phyloP scores from a whole-genome alignment of 257 asterid species.

The Solanum etuberosum region DNA sequence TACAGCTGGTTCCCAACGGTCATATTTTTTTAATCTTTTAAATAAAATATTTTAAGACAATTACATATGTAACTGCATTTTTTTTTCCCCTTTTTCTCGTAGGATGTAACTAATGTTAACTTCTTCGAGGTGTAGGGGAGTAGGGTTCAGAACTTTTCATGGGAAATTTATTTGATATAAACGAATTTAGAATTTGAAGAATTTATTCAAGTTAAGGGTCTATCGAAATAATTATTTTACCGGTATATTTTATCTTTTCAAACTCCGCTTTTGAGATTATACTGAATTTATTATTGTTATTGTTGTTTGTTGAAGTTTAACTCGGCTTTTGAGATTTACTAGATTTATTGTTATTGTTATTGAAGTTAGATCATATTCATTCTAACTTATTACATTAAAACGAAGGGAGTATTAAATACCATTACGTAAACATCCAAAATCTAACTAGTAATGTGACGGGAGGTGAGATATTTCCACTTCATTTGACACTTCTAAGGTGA shows the following conservation, averaged over 20 bases:
- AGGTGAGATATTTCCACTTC: too few species aligned
- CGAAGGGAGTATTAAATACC: too few species aligned
- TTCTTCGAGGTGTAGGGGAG: neutral
- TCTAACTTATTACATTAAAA: too few species aligned
- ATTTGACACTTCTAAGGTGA: too few species aligned
- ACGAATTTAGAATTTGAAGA: neutral
- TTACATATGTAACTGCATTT: neutral
- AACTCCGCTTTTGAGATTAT: too few species aligned
- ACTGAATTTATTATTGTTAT: rapidly evolving
- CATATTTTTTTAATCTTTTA: constrained; percentile 7
- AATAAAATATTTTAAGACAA: neutral
- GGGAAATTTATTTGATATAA: neutral
- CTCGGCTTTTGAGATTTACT: rapidly evolving
- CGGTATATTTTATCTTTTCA: too few species aligned
- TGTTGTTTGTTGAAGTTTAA: too few species aligned
- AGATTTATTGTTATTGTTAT: too few species aligned
- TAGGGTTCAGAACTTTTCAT: neutral
- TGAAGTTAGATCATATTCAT: too few species aligned
- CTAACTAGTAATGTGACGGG: too few species aligned
- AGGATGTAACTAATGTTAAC: neutral
- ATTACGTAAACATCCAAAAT: too few species aligned
- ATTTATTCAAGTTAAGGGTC: rapidly evolving
- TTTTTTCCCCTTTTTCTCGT: neutral
- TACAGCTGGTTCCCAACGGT: constrained; percentile 71
- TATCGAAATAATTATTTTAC: too few species aligned